phyloP scores from a whole-genome alignment of 176 grass and related monocot species.

The Dendrocalamus sinicus region DNA sequence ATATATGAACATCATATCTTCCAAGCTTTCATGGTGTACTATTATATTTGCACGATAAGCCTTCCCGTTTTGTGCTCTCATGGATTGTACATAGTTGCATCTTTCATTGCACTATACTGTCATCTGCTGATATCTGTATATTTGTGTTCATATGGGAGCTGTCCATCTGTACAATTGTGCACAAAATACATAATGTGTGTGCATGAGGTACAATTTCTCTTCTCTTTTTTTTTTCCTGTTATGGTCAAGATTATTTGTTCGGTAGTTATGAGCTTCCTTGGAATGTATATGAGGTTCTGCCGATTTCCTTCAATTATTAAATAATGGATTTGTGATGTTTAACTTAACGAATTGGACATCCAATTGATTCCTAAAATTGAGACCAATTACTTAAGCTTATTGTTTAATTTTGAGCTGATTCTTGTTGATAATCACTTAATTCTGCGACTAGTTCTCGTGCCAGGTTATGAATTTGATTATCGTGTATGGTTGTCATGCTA shows the following conservation, averaged over 20 bases:
- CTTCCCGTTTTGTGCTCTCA: neutral
- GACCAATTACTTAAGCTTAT: neutral
- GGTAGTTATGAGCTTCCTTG: neutral
- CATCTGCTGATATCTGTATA: constrained; percentile 2
- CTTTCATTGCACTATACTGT: constrained; percentile 7
- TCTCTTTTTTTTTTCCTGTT: neutral
- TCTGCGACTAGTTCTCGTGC: neutral
- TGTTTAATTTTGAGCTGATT: neutral
- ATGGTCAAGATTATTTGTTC: neutral
- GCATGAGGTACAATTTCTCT: neutral
- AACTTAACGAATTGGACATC: neutral
- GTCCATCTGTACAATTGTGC: neutral
- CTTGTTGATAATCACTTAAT: neutral
- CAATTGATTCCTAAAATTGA: neutral
- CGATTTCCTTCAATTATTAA: neutral
- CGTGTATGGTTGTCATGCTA: neutral
- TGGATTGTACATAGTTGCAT: constrained; percentile 19
- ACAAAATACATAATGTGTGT: neutral
- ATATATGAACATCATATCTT: neutral
- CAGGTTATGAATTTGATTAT: neutral
- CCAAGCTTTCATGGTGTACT: neutral
- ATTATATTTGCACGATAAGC: neutral
- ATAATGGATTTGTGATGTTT: neutral
- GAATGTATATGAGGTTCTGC: neutral
- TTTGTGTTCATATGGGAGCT: neutral